Percentiles rank a stretch among this genome's conserved stretches.
Conservation (phyloP, 1,284 basidiomycete species). For the Leccinum pachyderme region DNA sequence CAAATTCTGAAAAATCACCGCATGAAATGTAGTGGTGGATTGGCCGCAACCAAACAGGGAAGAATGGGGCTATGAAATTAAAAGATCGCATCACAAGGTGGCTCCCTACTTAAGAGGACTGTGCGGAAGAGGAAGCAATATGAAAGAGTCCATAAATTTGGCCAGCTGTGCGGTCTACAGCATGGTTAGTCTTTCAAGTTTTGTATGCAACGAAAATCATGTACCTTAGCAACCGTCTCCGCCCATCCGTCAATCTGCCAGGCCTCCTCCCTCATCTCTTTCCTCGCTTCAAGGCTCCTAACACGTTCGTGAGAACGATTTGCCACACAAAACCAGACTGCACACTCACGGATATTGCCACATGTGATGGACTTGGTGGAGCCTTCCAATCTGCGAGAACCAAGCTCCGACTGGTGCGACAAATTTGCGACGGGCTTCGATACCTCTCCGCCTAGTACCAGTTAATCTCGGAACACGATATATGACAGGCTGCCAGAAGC, state of each 20-base stretch:
- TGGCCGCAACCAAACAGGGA: not conserved
- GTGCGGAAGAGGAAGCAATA: slow-evolving; percentile 72
- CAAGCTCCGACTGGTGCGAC: slow-evolving; percentile 89
- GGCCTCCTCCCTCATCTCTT: slow-evolving; percentile 81
- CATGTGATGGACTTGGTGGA: slow-evolving; percentile 90
- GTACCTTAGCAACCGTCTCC: slow-evolving; percentile 87
- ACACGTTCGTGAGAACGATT: slow-evolving; percentile 13
- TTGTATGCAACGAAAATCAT: slow-evolving; percentile 6
- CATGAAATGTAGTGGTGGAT: not conserved
- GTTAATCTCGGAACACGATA: slow-evolving; percentile 4
- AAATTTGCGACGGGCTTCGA: slow-evolving; percentile 83
- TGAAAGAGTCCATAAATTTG: slow-evolving; percentile 75
- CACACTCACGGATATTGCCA: slow-evolving; percentile 86
- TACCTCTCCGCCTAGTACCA: slow-evolving; percentile 70
- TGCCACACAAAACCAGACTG: slow-evolving; percentile 5
- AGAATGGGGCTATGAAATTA: not conserved
- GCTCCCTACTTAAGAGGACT: slow-evolving; percentile 69
- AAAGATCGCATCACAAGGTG: not conserved
- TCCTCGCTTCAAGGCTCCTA: slow-evolving; percentile 78
- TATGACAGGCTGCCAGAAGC: slow-evolving; percentile 17
- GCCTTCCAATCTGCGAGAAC: slow-evolving; percentile 88
- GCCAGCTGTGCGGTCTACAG: slow-evolving; percentile 74
- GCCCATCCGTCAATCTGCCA: slow-evolving; percentile 95
- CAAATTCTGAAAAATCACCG: not conserved
- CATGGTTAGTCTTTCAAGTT: slow-evolving; percentile 9